These are phyloP conservation scores for Mycena galopus DNA, from an alignment of 768 basidiomycete species.

Conservation along the genomic window DNA sequence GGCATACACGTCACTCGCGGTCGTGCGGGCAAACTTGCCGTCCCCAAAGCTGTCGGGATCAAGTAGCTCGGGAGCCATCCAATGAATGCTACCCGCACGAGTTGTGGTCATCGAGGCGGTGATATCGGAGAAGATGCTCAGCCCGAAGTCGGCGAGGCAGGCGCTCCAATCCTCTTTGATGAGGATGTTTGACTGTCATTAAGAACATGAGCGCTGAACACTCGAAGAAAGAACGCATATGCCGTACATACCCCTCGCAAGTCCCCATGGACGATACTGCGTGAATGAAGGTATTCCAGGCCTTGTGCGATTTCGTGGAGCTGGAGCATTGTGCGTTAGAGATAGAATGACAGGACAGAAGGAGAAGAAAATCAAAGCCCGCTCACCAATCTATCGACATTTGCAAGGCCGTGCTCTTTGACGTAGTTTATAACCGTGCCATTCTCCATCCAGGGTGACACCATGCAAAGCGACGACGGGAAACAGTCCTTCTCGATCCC, in stretches of 20 bases:
- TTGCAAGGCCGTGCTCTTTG: constrained; percentile 33
- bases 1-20: constrained; percentile 48
- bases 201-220: background rate
- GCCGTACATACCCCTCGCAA: background rate
- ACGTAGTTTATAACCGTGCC: constrained; percentile 42
- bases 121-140: constrained; percentile 46
- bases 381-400: constrained; percentile 36
- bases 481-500: no score
- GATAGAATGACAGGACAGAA: background rate
- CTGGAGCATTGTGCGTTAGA: background rate
- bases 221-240: no score
- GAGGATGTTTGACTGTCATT: constrained; percentile 45
- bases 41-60: constrained; percentile 44
- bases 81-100: background rate
- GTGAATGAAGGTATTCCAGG: no score
- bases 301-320: background rate
- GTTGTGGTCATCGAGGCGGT: constrained; percentile 42
- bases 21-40: constrained; percentile 39
- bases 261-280: no score
- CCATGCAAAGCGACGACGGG: no score
- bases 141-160: constrained; percentile 50
- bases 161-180: constrained; percentile 47
- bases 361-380: background rate
- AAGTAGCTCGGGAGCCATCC: no score
- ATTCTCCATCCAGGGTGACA: constrained; percentile 47